Conservation (phyloP, 768 basidiomycete genomes). For the Podaxis sp. region DNA sequence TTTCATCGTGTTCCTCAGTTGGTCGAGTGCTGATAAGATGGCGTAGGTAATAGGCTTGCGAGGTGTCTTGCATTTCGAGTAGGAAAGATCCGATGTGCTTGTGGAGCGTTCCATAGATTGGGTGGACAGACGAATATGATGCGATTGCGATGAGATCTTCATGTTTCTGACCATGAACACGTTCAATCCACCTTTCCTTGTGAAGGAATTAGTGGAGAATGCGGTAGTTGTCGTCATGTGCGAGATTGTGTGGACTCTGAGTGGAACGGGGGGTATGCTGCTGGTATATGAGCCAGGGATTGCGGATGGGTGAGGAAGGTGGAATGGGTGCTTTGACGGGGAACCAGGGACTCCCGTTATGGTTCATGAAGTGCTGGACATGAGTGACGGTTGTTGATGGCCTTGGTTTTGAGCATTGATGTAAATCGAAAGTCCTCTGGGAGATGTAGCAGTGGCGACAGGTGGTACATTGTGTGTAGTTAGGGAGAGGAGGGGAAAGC, state of each 20-base stretch:
- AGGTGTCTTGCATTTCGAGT: not conserved
- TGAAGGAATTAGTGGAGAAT: slow-evolving; percentile 9
- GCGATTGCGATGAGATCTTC: not conserved
- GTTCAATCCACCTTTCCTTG: slow-evolving; percentile 11
- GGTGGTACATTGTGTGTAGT: not conserved
- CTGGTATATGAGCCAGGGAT: not conserved
- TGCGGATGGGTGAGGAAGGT: not conserved
- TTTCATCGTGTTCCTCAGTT: slow-evolving; percentile 6
- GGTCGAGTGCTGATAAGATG: slow-evolving; percentile 13
- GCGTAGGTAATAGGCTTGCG: not conserved
- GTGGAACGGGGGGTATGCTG: not conserved
- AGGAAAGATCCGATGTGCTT: not conserved
- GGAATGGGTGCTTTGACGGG: not conserved
- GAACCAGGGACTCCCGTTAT: slow-evolving; percentile 2
- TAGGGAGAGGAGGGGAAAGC: not conserved
- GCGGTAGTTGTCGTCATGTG: not conserved
- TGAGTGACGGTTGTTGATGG: not conserved
- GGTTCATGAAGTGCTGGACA: slow-evolving; percentile 2
- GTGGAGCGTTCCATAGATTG: not conserved
- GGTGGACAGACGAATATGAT: not conserved
- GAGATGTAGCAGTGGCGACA: slow-evolving; percentile 5
- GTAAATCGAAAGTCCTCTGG: not conserved
- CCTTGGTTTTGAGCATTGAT: not conserved
- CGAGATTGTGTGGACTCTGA: not conserved
- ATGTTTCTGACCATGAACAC: not conserved